These are phyloP conservation scores for Zizania palustris DNA, from an alignment of 202 grass and related monocot genomes.

Conservation along the genomic window DNA sequence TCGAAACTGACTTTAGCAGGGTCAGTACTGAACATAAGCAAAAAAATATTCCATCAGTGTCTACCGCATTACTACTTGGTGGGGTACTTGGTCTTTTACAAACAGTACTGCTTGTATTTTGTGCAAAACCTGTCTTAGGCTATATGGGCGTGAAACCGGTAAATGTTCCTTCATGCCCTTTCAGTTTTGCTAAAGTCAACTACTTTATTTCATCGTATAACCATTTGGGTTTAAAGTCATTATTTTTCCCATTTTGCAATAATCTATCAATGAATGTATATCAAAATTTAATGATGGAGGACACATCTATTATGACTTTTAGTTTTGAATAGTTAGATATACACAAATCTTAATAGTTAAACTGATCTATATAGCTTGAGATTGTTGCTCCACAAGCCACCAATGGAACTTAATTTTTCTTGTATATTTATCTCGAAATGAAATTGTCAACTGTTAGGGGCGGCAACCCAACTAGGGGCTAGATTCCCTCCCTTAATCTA, in stretches of 20 bases:
- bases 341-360: background rate
- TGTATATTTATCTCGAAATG: background rate
- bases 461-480: too few species aligned
- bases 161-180: slow-evolving; percentile 33
- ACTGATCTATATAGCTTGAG: background rate
- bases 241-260: background rate
- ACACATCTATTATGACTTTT: background rate
- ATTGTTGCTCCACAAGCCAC: background rate
- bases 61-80: slow-evolving; percentile 79
- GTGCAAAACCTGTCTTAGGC: slow-evolving; percentile 73
- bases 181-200: background rate
- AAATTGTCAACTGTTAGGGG: too few species aligned
- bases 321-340: slow-evolving; percentile 5
- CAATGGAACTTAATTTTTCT: slow-evolving; percentile 2
- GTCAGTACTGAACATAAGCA: slow-evolving; percentile 29
- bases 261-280: background rate
- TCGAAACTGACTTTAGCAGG: slow-evolving; percentile 42
- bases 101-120: slow-evolving; percentile 65
- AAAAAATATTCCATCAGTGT: slow-evolving; percentile 80
- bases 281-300: background rate
- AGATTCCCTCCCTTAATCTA: too few species aligned
- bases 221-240: background rate
- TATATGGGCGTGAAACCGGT: slow-evolving; percentile 78
- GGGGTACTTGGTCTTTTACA: slow-evolving; percentile 75
- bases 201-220: background rate